Percentiles rank a stretch among this genome's conserved stretches.
Evolutionary conservation across 78 protist genomes (phyloP).

Genomic region (Polysphondylium violaceum): DNA sequence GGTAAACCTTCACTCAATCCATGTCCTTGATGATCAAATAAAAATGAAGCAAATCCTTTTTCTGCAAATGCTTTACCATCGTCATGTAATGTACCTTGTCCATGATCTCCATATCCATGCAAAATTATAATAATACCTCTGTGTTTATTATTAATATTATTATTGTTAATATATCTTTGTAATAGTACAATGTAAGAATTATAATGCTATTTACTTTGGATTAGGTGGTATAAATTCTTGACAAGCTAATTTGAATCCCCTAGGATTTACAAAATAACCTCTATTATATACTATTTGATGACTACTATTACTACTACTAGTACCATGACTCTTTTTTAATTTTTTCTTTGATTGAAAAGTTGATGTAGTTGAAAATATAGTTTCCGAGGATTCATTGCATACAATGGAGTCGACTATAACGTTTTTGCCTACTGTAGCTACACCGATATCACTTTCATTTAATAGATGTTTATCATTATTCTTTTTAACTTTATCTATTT

Average conservation of each 20-base stretch:
- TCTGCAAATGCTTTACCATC: constrained; percentile 28
- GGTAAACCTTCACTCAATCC: constrained; percentile 54
- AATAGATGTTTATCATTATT: too few species aligned
- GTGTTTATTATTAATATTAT: background rate
- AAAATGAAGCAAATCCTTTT: constrained; percentile 27
- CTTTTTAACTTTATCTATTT: too few species aligned
- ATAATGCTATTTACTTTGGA: constrained; percentile 60
- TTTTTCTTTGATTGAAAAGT: constrained; percentile 1
- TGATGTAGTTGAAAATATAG: background rate
- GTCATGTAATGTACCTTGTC: constrained; percentile 9
- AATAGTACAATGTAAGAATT: background rate
- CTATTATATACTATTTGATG: constrained; percentile 6
- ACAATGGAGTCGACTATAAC: constrained; percentile 13
- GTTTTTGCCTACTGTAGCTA: too few species aligned
- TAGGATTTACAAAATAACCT: constrained; percentile 54
- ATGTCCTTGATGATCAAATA: constrained; percentile 74
- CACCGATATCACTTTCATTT: too few species aligned
- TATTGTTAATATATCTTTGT: background rate
- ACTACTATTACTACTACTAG: background rate
- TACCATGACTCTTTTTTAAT: background rate
- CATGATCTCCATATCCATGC: constrained; percentile 76
- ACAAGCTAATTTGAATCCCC: constrained; percentile 52
- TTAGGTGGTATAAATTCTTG: constrained; percentile 58
- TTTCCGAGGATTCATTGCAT: background rate
- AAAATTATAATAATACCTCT: constrained; percentile 34